Conservation (phyloP, 2,329 filamentous ascomycete species). For the Sporothrix sp. region DNA sequence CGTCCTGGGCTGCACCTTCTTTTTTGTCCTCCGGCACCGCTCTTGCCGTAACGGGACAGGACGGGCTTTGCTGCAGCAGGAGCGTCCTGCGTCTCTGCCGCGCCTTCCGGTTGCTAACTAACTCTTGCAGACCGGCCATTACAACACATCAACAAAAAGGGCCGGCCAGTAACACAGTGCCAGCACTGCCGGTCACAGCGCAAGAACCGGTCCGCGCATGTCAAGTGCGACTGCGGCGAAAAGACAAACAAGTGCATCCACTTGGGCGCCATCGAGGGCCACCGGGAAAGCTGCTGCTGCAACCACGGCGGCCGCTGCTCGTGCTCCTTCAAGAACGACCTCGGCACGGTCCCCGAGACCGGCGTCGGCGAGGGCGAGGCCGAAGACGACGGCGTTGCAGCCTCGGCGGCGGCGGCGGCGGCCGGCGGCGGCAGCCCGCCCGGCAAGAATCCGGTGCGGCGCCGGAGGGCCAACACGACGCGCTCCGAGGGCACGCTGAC, state of each 20-base stretch:
- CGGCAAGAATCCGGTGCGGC: slow-evolving; percentile 31
- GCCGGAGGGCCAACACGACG: slow-evolving; percentile 43
- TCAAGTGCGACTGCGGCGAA: slow-evolving; percentile 94
- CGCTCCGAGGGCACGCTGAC: slow-evolving; percentile 50
- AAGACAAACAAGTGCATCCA: slow-evolving; percentile 67
- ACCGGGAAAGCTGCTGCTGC: slow-evolving; percentile 59
- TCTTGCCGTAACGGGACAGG: too few relatives aligned
- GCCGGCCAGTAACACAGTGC: slow-evolving; percentile 94
- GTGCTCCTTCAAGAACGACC: slow-evolving; percentile 55
- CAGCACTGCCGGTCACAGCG: slow-evolving; percentile 91
- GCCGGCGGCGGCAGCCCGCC: slow-evolving; percentile 10
- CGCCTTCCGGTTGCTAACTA: background rate
- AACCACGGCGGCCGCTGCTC: slow-evolving; percentile 59
- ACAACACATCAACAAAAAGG: slow-evolving; percentile 94
- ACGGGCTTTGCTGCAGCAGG: too few relatives aligned
- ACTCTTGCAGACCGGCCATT: slow-evolving; percentile 65
- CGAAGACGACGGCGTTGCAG: too few relatives aligned
- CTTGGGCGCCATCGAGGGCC: slow-evolving; percentile 46
- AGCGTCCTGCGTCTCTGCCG: background rate
- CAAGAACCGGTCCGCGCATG: slow-evolving; percentile 88
- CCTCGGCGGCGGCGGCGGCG: background rate
- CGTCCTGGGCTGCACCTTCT: too few relatives aligned
- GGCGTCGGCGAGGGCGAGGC: slow-evolving; percentile 35
- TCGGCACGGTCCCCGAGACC: slow-evolving; percentile 52
- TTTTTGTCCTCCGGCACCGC: background rate